Conservation (phyloP, 192 early-diverging fungal species). For the Dissophora globulifera region DNA sequence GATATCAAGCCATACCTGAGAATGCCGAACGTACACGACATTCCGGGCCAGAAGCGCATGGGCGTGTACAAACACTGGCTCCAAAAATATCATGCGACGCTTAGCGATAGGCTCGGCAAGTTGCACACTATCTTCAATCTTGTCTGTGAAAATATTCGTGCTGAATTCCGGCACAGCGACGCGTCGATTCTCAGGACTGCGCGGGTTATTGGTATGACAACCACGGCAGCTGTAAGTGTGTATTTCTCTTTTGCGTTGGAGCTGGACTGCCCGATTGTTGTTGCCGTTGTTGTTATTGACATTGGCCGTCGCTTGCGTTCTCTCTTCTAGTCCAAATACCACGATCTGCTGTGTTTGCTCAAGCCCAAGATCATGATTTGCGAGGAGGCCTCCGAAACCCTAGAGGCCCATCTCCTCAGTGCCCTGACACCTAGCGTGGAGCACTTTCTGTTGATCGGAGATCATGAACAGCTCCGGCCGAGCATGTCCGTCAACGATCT, state of each 20-base stretch:
- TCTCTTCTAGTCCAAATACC: conserved; percentile 63
- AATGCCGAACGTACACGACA: conserved; percentile 35
- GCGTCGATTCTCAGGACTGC: conserved; percentile 20
- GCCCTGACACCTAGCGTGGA: conserved; percentile 59
- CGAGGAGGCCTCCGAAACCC: conserved; percentile 67
- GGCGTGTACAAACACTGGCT: conserved; percentile 54
- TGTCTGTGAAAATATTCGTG: conserved; percentile 40
- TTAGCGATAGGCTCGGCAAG: conserved; percentile 10
- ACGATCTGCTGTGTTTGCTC: conserved; percentile 57
- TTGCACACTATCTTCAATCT: conserved; percentile 17
- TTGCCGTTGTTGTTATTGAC: no score
- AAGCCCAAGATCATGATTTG: conserved; percentile 63
- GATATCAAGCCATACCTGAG: conserved; percentile 14
- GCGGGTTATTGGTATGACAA: conserved; percentile 68
- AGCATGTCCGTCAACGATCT: conserved; percentile 61
- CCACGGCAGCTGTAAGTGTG: conserved; percentile 64
- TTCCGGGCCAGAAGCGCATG: conserved; percentile 37
- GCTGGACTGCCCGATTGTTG: no score
- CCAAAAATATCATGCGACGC: conserved; percentile 9
- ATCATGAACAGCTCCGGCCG: conserved; percentile 69
- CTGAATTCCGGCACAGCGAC: conserved; percentile 33
- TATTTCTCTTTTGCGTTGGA: no score
- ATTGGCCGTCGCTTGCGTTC: no score
- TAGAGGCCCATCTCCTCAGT: conserved; percentile 65
- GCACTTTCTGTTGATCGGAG: conserved; percentile 68